Conservation (phyloP, 192 early-diverging fungal genomes). For the Glomus cerebriforme region DNA sequence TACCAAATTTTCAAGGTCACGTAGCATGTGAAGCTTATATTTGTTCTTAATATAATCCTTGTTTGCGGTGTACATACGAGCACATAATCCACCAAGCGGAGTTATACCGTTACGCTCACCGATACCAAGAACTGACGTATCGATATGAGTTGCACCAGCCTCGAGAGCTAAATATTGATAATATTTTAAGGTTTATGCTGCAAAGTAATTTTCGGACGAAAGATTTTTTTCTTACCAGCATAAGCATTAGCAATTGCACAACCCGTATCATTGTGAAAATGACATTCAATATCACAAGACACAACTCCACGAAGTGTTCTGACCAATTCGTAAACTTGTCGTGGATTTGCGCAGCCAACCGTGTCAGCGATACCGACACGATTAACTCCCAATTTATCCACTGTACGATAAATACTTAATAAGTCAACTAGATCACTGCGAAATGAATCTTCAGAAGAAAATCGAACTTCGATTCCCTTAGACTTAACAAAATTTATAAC, state of each 20-base stretch:
- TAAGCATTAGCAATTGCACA: constrained; percentile 99
- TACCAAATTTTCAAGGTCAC: constrained; percentile 95
- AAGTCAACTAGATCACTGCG: constrained; percentile 96
- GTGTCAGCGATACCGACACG: constrained; percentile 99
- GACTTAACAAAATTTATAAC: constrained; percentile 95
- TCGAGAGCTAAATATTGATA: constrained; percentile 69
- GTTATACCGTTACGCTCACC: constrained; percentile 99
- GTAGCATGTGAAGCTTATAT: constrained; percentile 91
- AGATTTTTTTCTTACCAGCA: constrained; percentile 51
- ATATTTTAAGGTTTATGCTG: not conserved
- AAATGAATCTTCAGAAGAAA: constrained; percentile 99
- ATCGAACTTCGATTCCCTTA: constrained; percentile 96
- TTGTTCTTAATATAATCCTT: constrained; percentile 89
- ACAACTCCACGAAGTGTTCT: constrained; percentile 93
- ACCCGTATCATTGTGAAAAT: constrained; percentile 99
- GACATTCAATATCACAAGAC: constrained; percentile 98
- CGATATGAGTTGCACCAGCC: constrained; percentile 97
- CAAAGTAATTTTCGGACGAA: not conserved
- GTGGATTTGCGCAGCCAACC: constrained; percentile 96
- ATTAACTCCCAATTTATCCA: constrained; percentile 98
- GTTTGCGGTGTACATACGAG: constrained; percentile 94
- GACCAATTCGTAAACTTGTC: constrained; percentile 97
- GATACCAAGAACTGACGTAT: constrained; percentile 97
- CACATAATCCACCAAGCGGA: constrained; percentile 90
- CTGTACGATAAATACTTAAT: constrained; percentile 92